A percentile compares a stretch with the other conserved stretches of the same genome.
These are phyloP conservation scores for Dendrocalamus latiflorus DNA, from an alignment of 202 grass and related monocot genomes.

Conservation along the genomic window DNA sequence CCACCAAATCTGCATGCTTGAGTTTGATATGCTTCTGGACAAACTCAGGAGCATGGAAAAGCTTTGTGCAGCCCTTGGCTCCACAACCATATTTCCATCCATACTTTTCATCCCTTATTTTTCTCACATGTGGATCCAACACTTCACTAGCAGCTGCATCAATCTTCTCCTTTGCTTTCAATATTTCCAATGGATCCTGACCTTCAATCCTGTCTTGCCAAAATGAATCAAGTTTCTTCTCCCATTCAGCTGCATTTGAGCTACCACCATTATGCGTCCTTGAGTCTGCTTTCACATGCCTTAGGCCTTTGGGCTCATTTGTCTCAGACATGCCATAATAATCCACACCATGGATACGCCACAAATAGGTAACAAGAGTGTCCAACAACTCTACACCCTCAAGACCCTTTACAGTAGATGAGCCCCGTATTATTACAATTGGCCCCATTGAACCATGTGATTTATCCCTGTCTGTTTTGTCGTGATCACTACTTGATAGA, in stretches of 20 bases:
- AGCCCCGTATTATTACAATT: slow-evolving; percentile 85
- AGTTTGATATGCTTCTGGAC: slow-evolving; percentile 95
- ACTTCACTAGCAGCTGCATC: slow-evolving; percentile 76
- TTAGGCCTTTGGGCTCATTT: slow-evolving; percentile 76
- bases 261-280: slow-evolving; percentile 62
- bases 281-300: slow-evolving; percentile 77
- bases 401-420: slow-evolving; percentile 91
- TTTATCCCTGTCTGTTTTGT: slow-evolving; percentile 56
- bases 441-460: slow-evolving; percentile 64
- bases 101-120: slow-evolving; percentile 99
- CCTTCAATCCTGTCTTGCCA: slow-evolving; percentile 76
- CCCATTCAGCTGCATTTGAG: slow-evolving; percentile 70
- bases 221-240: slow-evolving; percentile 90
- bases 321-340: slow-evolving; percentile 96
- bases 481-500: slow-evolving; percentile 49
- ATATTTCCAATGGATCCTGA: slow-evolving; percentile 71
- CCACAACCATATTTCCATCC: slow-evolving; percentile 99
- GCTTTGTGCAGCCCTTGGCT: slow-evolving; percentile 95
- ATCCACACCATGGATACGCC: slow-evolving; percentile 87
- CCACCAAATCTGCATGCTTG: slow-evolving; percentile 69
- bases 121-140: slow-evolving; percentile 80
- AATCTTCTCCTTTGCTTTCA: slow-evolving; percentile 90
- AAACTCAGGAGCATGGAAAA: slow-evolving; percentile 98
- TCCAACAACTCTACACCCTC: slow-evolving; percentile 90
- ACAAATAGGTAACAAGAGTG: slow-evolving; percentile 89